Conservation (phyloP, 352 stramenopile genomes). For the Thalassiosira hispida region DNA sequence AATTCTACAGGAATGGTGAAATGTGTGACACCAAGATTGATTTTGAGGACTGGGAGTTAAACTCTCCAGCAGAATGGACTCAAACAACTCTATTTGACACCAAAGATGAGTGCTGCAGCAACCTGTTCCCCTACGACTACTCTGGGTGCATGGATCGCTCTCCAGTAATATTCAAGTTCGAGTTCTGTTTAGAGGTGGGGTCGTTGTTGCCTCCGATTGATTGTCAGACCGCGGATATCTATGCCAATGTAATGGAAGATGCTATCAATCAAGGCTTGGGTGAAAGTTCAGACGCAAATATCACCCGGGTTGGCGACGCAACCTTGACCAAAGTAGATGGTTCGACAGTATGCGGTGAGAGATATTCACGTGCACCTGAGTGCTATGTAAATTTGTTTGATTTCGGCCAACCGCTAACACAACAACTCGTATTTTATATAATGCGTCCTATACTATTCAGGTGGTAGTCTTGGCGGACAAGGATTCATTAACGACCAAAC, state of each 20-base stretch:
- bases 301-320: too few relatives aligned
- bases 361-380: too few relatives aligned
- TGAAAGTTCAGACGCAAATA: too few relatives aligned
- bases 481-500: too few relatives aligned
- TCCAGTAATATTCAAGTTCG: constrained; percentile 59
- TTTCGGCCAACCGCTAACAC: too few relatives aligned
- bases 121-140: constrained; percentile 53
- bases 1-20: constrained; percentile 46
- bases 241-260: constrained; percentile 51
- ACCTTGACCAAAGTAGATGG: too few relatives aligned
- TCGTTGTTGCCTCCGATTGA: constrained; percentile 43
- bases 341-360: too few relatives aligned
- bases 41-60: constrained; percentile 58
- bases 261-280: constrained; percentile 44
- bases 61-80: constrained; percentile 43
- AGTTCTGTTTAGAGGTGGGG: constrained; percentile 58
- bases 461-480: too few relatives aligned
- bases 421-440: too few relatives aligned
- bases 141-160: constrained; percentile 47
- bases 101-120: constrained; percentile 52
- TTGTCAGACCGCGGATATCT: constrained; percentile 54
- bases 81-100: constrained; percentile 55
- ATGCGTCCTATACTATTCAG: too few relatives aligned
- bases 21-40: constrained; percentile 58
- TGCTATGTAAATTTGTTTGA: too few relatives aligned